Percentiles rank a stretch among this genome's conserved stretches.
Conservation (phyloP, 2,329 filamentous ascomycete genomes). For the Beauveria varroae region DNA sequence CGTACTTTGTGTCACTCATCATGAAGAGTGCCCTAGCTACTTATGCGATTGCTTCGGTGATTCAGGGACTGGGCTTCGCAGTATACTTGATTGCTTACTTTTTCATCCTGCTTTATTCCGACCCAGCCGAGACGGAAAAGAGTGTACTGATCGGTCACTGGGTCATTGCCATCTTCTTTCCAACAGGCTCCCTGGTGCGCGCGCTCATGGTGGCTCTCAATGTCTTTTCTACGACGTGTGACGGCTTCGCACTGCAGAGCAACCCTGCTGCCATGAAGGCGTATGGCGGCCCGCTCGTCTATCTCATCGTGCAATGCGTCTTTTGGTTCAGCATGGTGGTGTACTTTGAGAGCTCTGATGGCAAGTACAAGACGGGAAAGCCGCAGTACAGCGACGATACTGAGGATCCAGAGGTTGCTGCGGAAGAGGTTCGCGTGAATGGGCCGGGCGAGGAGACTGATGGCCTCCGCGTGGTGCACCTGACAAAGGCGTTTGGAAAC, state of each 20-base stretch:
- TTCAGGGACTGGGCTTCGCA: constrained; percentile 61
- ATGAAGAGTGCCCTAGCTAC: constrained; percentile 67
- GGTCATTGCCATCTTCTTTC: constrained; percentile 61
- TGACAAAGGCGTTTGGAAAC: constrained; percentile 60
- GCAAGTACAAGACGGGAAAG: constrained; percentile 13
- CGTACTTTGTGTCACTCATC: constrained; percentile 71
- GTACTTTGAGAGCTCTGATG: constrained; percentile 62
- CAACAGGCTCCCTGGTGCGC: constrained; percentile 63
- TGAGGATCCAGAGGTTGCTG: constrained; percentile 21
- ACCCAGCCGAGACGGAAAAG: constrained; percentile 57
- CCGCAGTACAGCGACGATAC: constrained; percentile 13
- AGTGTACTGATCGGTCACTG: constrained; percentile 66
- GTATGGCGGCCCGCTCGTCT: constrained; percentile 74
- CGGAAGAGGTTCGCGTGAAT: constrained; percentile 21
- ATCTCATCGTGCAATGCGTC: constrained; percentile 63
- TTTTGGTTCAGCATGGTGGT: constrained; percentile 62
- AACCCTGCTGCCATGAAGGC: constrained; percentile 62
- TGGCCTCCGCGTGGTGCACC: constrained; percentile 55
- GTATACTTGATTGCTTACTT: constrained; percentile 62
- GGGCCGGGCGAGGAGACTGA: constrained; percentile 25
- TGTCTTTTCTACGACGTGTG: constrained; percentile 68
- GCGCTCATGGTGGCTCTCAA: constrained; percentile 68
- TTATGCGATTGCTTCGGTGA: constrained; percentile 69
- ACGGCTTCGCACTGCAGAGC: constrained; percentile 47
- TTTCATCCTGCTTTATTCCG: constrained; percentile 63